These are phyloP conservation scores for Mucor mucedo DNA, from an alignment of 371 early-diverging fungal genomes.

Conservation along the genomic window DNA sequence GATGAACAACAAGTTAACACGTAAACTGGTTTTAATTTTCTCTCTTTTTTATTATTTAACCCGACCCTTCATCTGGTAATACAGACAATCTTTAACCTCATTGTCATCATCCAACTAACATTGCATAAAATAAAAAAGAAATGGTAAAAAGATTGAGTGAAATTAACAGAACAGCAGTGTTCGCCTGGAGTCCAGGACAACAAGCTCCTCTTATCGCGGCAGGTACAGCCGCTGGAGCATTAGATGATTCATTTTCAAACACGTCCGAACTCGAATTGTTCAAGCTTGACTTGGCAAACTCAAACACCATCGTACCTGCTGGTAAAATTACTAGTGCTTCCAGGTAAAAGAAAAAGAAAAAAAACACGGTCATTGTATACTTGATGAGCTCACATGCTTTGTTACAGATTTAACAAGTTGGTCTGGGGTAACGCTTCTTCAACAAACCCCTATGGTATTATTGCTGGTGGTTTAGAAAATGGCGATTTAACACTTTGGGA, in stretches of 20 bases:
- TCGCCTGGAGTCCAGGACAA: constrained; percentile 85
- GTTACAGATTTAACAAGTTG: constrained; percentile 74
- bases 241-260: constrained; percentile 94
- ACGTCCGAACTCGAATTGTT: constrained; percentile 91
- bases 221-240: constrained; percentile 95
- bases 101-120: too few species aligned
- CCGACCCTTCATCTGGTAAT: constrained; percentile 17
- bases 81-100: too few species aligned
- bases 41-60: background rate
- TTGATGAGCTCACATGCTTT: background rate
- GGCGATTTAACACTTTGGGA: constrained; percentile 92
- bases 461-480: constrained; percentile 96
- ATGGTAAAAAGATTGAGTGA: constrained; percentile 68
- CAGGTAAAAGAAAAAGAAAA: constrained; percentile 55
- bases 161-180: constrained; percentile 80
- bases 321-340: constrained; percentile 69
- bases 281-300: constrained; percentile 70
- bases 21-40: constrained; percentile 11
- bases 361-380: background rate
- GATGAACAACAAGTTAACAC: background rate
- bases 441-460: constrained; percentile 74
- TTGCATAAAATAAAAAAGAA: background rate
- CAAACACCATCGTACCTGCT: constrained; percentile 49
- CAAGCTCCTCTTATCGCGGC: constrained; percentile 80
- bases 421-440: constrained; percentile 77